These are phyloP conservation scores for Exophiala viscosa DNA, from an alignment of 2,329 filamentous ascomycete genomes.

Conservation along the genomic window DNA sequence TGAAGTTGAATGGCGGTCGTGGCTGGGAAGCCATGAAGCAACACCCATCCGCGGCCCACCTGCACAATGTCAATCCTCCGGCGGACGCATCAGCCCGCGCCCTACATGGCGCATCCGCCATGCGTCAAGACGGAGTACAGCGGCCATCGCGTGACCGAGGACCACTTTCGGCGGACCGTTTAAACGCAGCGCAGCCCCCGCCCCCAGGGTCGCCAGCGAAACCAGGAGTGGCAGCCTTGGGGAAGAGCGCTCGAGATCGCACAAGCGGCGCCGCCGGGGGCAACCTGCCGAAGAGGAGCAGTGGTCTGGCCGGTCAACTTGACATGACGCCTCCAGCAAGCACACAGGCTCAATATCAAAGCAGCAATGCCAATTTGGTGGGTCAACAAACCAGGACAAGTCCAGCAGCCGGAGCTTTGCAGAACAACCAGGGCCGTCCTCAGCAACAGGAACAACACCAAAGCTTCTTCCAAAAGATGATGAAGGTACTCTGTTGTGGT, in stretches of 20 bases:
- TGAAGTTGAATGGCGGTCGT: constrained; percentile 93
- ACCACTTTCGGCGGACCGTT: constrained; percentile 76
- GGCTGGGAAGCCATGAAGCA: constrained; percentile 81
- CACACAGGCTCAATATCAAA: constrained; percentile 94
- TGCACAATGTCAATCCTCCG: constrained; percentile 73
- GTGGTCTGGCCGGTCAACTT: constrained; percentile 37
- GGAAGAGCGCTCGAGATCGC: constrained; percentile 63
- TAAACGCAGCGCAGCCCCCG: constrained; percentile 90
- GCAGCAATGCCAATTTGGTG: constrained; percentile 83
- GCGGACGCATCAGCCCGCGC: constrained; percentile 82
- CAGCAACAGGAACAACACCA: constrained; percentile 67
- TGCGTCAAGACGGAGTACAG: constrained; percentile 19
- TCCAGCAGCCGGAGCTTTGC: constrained; percentile 56
- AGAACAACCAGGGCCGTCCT: constrained; percentile 48
- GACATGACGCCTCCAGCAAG: constrained; percentile 85
- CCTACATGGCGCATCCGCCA: constrained; percentile 64
- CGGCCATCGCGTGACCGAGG: constrained; percentile 56
- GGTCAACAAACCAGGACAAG: constrained; percentile 58
- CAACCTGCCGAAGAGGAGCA: constrained; percentile 29
- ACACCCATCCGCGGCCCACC: constrained; percentile 66
- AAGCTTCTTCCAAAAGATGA: constrained; percentile 83
- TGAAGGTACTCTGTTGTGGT: constrained; percentile 91
- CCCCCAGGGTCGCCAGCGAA: constrained; percentile 75
- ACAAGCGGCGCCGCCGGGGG: constrained; percentile 66
- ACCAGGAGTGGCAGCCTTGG: constrained; percentile 56